Percentiles rank a stretch among this genome's conserved stretches.
These are phyloP conservation scores for Pseudomassariella vexata DNA, from an alignment of 2,329 filamentous ascomycete genomes.

Conservation along the genomic window DNA sequence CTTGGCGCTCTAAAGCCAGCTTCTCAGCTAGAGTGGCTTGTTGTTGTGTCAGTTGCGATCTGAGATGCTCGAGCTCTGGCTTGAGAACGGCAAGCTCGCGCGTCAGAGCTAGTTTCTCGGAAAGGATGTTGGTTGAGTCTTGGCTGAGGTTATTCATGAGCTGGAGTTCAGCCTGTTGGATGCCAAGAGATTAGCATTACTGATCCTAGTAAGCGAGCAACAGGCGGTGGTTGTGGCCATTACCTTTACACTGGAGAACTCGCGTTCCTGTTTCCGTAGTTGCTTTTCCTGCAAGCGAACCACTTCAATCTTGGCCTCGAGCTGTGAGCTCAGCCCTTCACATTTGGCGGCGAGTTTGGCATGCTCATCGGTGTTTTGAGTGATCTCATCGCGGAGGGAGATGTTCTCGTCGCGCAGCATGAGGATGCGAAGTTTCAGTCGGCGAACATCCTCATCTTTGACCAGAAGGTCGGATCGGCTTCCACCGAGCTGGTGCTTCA, in stretches of 20 bases:
- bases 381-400: slow-evolving; percentile 57
- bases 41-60: slow-evolving; percentile 50
- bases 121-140: slow-evolving; percentile 64
- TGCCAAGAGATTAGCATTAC: neutral
- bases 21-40: slow-evolving; percentile 73
- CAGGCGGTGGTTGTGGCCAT: neutral
- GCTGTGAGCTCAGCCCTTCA: slow-evolving; percentile 32
- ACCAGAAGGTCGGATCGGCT: slow-evolving; percentile 62
- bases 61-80: slow-evolving; percentile 51
- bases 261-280: slow-evolving; percentile 41
- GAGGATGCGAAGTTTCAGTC: slow-evolving; percentile 62
- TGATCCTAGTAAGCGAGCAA: neutral
- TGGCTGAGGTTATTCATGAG: slow-evolving; percentile 61
- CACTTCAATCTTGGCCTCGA: slow-evolving; percentile 37
- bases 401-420: slow-evolving; percentile 72
- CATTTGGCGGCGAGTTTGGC: slow-evolving; percentile 29
- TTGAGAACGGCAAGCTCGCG: slow-evolving; percentile 47
- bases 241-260: slow-evolving; percentile 44
- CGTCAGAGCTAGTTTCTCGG: slow-evolving; percentile 48
- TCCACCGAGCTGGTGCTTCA: slow-evolving; percentile 60
- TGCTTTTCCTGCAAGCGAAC: slow-evolving; percentile 39
- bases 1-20: slow-evolving; percentile 69
- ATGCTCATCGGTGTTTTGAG: slow-evolving; percentile 26
- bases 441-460: slow-evolving; percentile 70
- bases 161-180: slow-evolving; percentile 61